Percentiles rank a stretch among this genome's conserved stretches.
Conservation (phyloP, 768 basidiomycete species). For the Roridomyces roridus region DNA sequence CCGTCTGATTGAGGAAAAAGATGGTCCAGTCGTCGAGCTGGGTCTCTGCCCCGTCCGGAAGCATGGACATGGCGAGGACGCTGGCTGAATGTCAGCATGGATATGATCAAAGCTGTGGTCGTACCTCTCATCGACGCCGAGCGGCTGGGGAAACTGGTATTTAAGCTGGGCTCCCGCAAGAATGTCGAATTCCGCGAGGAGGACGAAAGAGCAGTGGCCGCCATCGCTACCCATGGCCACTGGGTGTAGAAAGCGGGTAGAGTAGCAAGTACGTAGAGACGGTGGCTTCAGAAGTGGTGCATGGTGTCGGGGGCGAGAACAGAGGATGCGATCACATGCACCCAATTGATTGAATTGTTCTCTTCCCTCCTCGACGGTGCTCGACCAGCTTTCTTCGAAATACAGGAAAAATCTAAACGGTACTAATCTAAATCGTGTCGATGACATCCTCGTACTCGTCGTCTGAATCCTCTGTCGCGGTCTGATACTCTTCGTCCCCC, state of each 20-base stretch:
- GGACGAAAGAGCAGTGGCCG: conserved; percentile 88
- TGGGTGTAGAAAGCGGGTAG: neutral
- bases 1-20: conserved; percentile 96
- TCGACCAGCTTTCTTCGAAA: too few species aligned
- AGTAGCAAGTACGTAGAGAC: neutral
- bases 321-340: too few species aligned
- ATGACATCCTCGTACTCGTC: too few species aligned
- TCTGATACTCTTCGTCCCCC: too few species aligned
- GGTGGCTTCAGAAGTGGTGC: too few species aligned
- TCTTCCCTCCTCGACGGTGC: too few species aligned
- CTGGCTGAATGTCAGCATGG: conserved; percentile 45
- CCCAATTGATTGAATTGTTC: too few species aligned
- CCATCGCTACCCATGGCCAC: conserved; percentile 62
- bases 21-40: conserved; percentile 98
- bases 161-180: conserved; percentile 91
- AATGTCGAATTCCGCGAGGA: conserved; percentile 99
- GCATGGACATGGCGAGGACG: conserved; percentile 94
- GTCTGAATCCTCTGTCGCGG: too few species aligned
- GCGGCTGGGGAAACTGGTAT: conserved; percentile 94
- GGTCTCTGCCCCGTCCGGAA: conserved; percentile 96
- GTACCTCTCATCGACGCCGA: conserved; percentile 96
- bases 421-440: too few species aligned
- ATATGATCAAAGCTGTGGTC: conserved; percentile 29
- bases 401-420: too few species aligned
- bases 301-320: too few species aligned